Base-by-base conservation (phyloP, 805 yeast species). In the Brettanomyces sp. region DNA sequence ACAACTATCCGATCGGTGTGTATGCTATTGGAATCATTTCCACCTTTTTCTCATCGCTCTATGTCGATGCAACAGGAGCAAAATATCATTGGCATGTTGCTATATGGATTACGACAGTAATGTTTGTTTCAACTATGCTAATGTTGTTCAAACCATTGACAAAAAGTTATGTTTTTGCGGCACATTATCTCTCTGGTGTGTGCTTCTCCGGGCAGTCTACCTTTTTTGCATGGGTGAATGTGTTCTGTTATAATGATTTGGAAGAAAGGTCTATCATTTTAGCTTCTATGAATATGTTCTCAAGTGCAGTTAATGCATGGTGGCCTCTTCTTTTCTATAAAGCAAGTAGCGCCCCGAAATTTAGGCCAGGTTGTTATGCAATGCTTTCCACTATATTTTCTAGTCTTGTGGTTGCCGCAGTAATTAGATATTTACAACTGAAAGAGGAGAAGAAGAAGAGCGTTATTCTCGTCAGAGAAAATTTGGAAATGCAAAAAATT, bases 261-360 rank as follows among this genome's bases (percentile, higher is more conserved):
- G 65, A 68, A 63, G 66, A 57, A 55, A 68, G 59, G 55, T 59
- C 56, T 46, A 50, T 57, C 21, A 62, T 67, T 4, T 69, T 71
- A 13, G 72, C 65, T 6, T 47, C 59, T 5, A 71, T 74, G 25
- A 70, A 72, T 51, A 65, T 65, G 13, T 48, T 66, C 0, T 72
- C 79, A 28, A 73, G 76, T 53, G 79, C 81, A 2, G 77, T 78
- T 7, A 79, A 77, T 56, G 80, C 82, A 2, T 79, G 83, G 83
- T 78, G 82, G 81, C 68, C 77, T 1, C 48, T 79, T 14, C 42
- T 79, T 3, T 76, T 79, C 53, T 79, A 67, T 51, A 60, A 70
- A 24, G 81, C 82, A 1, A 60, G 69, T 4, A 67, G 70, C 38
- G 81, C 69, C 30, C 48, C 48, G 1, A 45, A 45, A 30, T 45